phyloP scores from a whole-genome alignment of 2,329 filamentous ascomycete species.

The Cytospora chrysosperma region DNA sequence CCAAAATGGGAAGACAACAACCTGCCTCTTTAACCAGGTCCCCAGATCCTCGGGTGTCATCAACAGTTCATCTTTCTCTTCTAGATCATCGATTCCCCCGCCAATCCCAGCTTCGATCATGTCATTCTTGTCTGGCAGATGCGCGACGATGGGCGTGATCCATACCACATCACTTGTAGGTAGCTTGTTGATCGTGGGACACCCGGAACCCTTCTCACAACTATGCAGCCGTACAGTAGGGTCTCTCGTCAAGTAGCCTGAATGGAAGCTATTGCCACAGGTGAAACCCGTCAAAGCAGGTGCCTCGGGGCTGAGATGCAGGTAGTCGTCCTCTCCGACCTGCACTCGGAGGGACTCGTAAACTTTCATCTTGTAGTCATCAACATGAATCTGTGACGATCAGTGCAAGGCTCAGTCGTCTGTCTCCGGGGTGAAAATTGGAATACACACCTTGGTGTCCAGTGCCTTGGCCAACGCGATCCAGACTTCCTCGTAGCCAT shows the following conservation, averaged over 20 bases:
- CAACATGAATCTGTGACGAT: slow-evolving; percentile 67
- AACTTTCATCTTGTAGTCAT: slow-evolving; percentile 73
- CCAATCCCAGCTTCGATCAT: slow-evolving; percentile 74
- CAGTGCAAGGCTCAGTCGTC: background rate
- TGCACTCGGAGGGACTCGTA: slow-evolving; percentile 63
- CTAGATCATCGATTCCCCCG: slow-evolving; percentile 74
- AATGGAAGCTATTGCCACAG: slow-evolving; percentile 68
- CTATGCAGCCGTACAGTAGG: slow-evolving; percentile 71
- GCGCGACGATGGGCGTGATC: slow-evolving; percentile 76
- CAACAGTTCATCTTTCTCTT: slow-evolving; percentile 63
- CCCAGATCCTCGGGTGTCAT: slow-evolving; percentile 53
- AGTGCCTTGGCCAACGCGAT: slow-evolving; percentile 72
- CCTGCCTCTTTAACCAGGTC: slow-evolving; percentile 37
- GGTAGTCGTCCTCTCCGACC: slow-evolving; percentile 40
- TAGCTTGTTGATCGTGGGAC: slow-evolving; percentile 45
- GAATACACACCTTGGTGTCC: slow-evolving; percentile 52
- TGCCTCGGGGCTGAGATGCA: slow-evolving; percentile 56
- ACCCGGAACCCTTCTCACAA: slow-evolving; percentile 73
- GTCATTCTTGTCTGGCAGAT: slow-evolving; percentile 57
- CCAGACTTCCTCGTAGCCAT: slow-evolving; percentile 85
- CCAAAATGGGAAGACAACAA: too few species aligned
- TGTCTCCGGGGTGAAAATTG: background rate
- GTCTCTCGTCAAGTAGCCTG: slow-evolving; percentile 70
- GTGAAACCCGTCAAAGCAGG: slow-evolving; percentile 70
- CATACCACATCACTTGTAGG: slow-evolving; percentile 56